Evolutionary conservation across 768 basidiomycete genomes (phyloP), one percentile per base, ranked within the genome.

Genomic region (Glaciozyma martinii): DNA sequence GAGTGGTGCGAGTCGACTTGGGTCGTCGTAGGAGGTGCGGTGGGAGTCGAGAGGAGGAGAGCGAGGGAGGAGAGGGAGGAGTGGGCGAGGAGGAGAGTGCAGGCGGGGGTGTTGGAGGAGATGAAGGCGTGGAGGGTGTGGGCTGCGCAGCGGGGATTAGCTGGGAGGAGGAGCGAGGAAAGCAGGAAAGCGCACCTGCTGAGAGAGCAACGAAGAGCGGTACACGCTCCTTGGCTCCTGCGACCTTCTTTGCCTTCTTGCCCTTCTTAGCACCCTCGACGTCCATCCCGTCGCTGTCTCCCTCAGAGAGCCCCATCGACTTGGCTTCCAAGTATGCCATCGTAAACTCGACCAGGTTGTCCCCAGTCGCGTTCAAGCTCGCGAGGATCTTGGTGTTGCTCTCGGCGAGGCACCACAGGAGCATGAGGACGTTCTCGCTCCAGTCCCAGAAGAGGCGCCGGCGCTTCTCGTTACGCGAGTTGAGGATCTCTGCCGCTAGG

Each of bases 301-400:
- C 50, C 10, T 40, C 63, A 19, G 30, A 40, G 13, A 70, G n/a
- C 8, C 68, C 68, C 1, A 69, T 29, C n/a, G 43, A 21, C 5
- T 58, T 58, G 43, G 57, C 62, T 5, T 59, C 56, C 9, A 70
- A 46, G 57, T 50, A 61, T 7, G 50, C 66, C 47, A 67, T 27
- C 47, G 55, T 53, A 21, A 71, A 33, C 13, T 46, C 58, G 40
- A 71, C 63, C 10, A 71, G 59, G 3, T 33, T 42, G 12, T 54
- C 46, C 5, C 62, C 69, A 12, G 59, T 47, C 4, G 42, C 59
- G 53, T 71, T 71, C 29, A 71, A 46, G 12, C 42, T 40, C 12
- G 37, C 66, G 42, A 71, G 61, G 46, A 71, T 71, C 61, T 71
- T 71, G 40, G 63, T 71, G 54, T 62, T 71, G 60, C 63, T 65